phyloP scores from a whole-genome alignment of 2,329 filamentous ascomycete genomes.

The Aspergillus sp. region DNA sequence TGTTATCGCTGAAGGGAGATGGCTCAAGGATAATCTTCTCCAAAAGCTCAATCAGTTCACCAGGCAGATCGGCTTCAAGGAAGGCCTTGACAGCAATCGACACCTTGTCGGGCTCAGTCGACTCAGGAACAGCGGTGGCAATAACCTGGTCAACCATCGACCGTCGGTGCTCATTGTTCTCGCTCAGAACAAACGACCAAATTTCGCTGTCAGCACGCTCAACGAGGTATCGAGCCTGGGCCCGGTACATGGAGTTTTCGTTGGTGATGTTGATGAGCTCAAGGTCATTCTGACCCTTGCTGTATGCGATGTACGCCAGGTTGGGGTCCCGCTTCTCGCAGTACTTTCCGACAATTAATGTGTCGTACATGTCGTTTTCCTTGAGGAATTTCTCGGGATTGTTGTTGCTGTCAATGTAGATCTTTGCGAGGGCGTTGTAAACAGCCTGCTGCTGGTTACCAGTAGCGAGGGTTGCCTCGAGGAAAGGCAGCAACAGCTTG shows the following conservation, averaged over 20 bases:
- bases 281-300: slow-evolving; percentile 94
- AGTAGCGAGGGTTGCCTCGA: slow-evolving; percentile 81
- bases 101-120: slow-evolving; percentile 88
- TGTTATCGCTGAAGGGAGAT: slow-evolving; percentile 97
- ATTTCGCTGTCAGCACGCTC: slow-evolving; percentile 86
- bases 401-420: slow-evolving; percentile 98
- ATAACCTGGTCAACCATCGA: slow-evolving; percentile 96
- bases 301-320: slow-evolving; percentile 88
- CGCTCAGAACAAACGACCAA: slow-evolving; percentile 90
- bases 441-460: slow-evolving; percentile 96
- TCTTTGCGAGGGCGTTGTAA: slow-evolving; percentile 96
- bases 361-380: slow-evolving; percentile 96
- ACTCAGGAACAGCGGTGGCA: slow-evolving; percentile 89
- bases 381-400: slow-evolving; percentile 96
- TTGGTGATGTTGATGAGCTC: slow-evolving; percentile 98
- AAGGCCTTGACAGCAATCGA: slow-evolving; percentile 91
- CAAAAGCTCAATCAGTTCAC: slow-evolving; percentile 91
- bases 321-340: slow-evolving; percentile 98
- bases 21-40: slow-evolving; percentile 99
- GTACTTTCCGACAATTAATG: slow-evolving; percentile 89
- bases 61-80: slow-evolving; percentile 82
- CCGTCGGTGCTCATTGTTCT: slow-evolving; percentile 92
- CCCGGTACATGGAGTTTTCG: slow-evolving; percentile 99
- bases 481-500: slow-evolving; percentile 92
- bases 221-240: slow-evolving; percentile 91